Conservation (phyloP, 257 asterid species). For the Primulina huaijiensis region DNA sequence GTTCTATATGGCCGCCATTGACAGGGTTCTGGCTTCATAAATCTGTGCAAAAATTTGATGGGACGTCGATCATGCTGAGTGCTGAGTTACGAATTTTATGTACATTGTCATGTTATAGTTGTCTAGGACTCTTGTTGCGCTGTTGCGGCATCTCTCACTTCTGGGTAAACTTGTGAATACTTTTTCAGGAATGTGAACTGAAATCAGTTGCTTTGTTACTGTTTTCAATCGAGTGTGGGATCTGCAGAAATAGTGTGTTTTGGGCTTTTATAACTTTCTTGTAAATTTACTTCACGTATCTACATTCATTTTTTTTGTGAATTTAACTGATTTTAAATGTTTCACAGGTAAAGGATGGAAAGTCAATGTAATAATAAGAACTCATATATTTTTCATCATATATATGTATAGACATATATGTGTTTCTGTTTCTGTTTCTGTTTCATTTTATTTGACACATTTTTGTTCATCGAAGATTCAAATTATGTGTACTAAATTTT, state of each 20-base stretch:
- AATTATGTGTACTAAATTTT: too few species aligned
- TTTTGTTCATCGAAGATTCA: too few species aligned
- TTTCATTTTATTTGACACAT: too few species aligned
- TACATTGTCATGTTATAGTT: neutral
- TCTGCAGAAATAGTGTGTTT: neutral
- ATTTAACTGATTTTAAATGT: too few species aligned
- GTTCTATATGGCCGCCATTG: constrained; percentile 75
- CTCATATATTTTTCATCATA: too few species aligned
- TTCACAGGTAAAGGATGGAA: too few species aligned
- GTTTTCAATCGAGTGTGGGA: neutral
- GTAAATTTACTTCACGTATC: neutral
- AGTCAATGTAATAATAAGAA: too few species aligned
- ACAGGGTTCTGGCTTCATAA: constrained; percentile 56
- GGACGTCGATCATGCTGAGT: neutral
- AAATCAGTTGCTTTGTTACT: neutral
- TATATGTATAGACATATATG: too few species aligned
- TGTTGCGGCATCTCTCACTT: neutral
- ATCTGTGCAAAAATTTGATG: neutral
- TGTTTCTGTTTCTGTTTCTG: too few species aligned
- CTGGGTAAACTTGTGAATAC: neutral
- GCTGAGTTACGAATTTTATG: neutral
- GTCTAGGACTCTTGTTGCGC: neutral
- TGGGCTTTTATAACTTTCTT: neutral
- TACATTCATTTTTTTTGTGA: too few species aligned
- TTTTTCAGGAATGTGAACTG: neutral